Conservation (phyloP, 108 stramenopile species). For the Fragilaria crotonensis region DNA sequence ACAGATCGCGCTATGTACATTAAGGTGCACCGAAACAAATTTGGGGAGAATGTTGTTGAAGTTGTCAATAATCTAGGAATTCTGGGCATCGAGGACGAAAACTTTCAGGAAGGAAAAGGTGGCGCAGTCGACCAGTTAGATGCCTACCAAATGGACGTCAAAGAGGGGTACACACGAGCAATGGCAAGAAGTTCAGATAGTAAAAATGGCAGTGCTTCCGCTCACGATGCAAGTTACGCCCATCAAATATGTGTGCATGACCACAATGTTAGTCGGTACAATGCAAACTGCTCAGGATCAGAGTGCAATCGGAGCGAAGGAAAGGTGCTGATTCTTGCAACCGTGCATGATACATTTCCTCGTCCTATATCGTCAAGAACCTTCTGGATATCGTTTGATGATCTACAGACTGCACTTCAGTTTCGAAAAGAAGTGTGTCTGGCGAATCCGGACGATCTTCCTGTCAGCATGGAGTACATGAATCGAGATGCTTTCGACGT, state of each 20-base stretch:
- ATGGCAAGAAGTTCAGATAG: slow-evolving; percentile 54
- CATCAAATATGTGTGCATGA: slow-evolving; percentile 43
- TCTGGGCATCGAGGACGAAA: slow-evolving; percentile 54
- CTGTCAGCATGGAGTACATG: slow-evolving; percentile 73
- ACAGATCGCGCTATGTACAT: slow-evolving; percentile 69
- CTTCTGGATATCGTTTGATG: slow-evolving; percentile 71
- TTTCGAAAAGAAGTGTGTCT: slow-evolving; percentile 75
- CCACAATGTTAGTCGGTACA: slow-evolving; percentile 59
- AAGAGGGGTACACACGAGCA: slow-evolving; percentile 23
- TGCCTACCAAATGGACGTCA: slow-evolving; percentile 39
- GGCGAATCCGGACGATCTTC: slow-evolving; percentile 64
- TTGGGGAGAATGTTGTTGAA: slow-evolving; percentile 38
- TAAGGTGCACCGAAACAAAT: slow-evolving; percentile 50
- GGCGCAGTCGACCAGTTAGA: slow-evolving; percentile 46
- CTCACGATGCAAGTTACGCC: slow-evolving; percentile 56
- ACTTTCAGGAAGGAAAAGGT: slow-evolving; percentile 39
- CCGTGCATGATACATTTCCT: slow-evolving; percentile 81
- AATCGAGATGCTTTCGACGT: slow-evolving; percentile 80
- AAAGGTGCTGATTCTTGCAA: slow-evolving; percentile 78
- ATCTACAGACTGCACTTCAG: slow-evolving; percentile 56
- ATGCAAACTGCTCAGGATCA: slow-evolving; percentile 69
- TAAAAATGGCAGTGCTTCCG: slow-evolving; percentile 36
- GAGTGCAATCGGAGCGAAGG: slow-evolving; percentile 83
- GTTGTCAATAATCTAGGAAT: slow-evolving; percentile 78
- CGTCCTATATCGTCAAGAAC: slow-evolving; percentile 49